Base-by-base conservation (phyloP, 495 filamentous ascomycete species). In the Penicillium nucicola region DNA sequence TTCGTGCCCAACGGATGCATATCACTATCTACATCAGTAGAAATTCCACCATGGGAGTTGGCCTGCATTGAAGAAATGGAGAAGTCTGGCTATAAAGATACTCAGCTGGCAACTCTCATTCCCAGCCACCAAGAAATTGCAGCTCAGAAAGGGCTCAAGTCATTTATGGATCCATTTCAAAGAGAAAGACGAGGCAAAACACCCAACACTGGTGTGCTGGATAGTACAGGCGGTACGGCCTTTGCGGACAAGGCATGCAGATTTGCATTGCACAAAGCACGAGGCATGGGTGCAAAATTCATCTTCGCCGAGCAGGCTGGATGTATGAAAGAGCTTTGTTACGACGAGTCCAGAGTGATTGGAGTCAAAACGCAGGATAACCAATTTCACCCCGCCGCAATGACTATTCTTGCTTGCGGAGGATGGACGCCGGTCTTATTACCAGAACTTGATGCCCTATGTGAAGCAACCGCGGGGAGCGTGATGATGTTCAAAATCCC, bases 371-470 rank as follows among this genome's bases (percentile, higher is more conserved):
- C 70, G 3, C 58, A 56, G 1, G 66, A 77, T 45, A 66, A 68
- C 2, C 50, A 42, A 17, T 35, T 45, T 2, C 67, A 71, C 38
- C 1, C 5, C 57, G 87, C 88, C 1, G 79, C 81, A n/a, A 70
- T 93, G 7, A 82, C 81, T 8, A 72, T 95, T 42, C 66, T 92
- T 9, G 89, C 90, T 0, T 79, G 87, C 0, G 90, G 90, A 2
- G 85, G 89, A 1, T 95, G 90, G 90, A 86, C 85, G 2, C 78
- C 79, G 2, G 66, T 72, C 0, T 67, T 95, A 2, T 60, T 95
- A 0, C 72, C 72, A 0, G 55, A 64, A 20, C 39, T 72, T 2
- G 62, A 64, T 17, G 55, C 53, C 2, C 53, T 76, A 2, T 60
- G 67, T 22, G 74, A 77, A 47, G 69, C 74, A 4, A 77, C 74